Conservation (phyloP, 2,329 filamentous ascomycete genomes). For the Phaeomoniella chlamydospora region DNA sequence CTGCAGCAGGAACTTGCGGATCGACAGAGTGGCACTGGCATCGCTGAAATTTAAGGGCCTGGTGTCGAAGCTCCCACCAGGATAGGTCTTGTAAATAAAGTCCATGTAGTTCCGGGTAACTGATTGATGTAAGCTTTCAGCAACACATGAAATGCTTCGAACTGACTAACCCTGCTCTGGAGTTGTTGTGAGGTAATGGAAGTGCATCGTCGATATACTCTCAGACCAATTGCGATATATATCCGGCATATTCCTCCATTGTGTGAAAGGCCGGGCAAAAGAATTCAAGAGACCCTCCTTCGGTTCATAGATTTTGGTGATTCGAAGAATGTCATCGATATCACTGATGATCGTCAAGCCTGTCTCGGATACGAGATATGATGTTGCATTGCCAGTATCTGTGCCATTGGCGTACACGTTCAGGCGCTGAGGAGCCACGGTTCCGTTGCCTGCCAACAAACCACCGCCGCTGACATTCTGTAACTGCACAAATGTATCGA, state of each 20-base stretch:
- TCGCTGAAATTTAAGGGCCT: constrained; percentile 70
- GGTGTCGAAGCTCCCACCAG: constrained; percentile 63
- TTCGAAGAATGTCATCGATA: constrained; percentile 66
- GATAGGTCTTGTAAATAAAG: constrained; percentile 66
- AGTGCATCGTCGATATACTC: constrained; percentile 54
- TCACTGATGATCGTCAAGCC: constrained; percentile 63
- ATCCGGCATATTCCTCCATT: constrained; percentile 68
- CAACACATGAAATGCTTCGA: constrained; percentile 62
- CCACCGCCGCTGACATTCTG: constrained; percentile 38
- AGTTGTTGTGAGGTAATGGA: constrained; percentile 71
- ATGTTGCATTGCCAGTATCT: constrained; percentile 55
- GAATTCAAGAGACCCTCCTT: constrained; percentile 62
- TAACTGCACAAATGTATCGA: constrained; percentile 55
- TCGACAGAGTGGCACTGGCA: constrained; percentile 53
- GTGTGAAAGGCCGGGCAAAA: constrained; percentile 54
- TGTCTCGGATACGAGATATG: constrained; percentile 56
- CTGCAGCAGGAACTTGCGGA: constrained; percentile 54
- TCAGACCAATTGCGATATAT: constrained; percentile 63
- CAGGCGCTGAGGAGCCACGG: constrained; percentile 49
- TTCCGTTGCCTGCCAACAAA: constrained; percentile 50
- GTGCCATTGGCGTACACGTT: constrained; percentile 54
- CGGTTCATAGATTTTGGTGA: constrained; percentile 68
- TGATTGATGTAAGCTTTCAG: constrained; percentile 9
- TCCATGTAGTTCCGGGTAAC: constrained; percentile 6
- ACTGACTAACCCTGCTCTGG: constrained; percentile 64